Conservation (phyloP, 148 eudicot genomes). For the Chenopodium formosanum region DNA sequence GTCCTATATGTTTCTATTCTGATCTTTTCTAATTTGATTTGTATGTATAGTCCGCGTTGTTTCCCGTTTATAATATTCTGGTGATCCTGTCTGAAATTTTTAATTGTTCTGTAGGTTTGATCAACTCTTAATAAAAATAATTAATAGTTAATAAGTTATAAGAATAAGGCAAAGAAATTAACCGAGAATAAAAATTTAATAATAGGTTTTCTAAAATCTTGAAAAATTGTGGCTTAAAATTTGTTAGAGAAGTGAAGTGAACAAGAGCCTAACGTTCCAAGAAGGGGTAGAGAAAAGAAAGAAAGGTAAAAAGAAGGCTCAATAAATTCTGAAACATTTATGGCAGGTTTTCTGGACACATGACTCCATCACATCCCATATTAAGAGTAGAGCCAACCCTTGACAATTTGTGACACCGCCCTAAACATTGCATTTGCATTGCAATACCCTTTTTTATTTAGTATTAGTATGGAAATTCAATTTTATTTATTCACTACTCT, state of each 20-base stretch:
- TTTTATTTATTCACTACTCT: too few species aligned
- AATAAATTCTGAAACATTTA: slow-evolving; percentile 24
- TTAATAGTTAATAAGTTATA: too few species aligned
- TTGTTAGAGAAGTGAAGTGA: slow-evolving; percentile 5
- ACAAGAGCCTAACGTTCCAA: slow-evolving; percentile 7
- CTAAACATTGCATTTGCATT: slow-evolving; percentile 8
- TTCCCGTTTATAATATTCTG: too few species aligned
- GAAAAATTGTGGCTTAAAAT: slow-evolving; percentile 6
- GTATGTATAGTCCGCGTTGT: too few species aligned
- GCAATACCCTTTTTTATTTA: neutral
- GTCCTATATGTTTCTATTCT: too few species aligned
- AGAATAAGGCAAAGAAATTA: too few species aligned
- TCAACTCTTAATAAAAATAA: too few species aligned
- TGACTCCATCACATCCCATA: slow-evolving; percentile 10
- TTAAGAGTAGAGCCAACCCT: slow-evolving; percentile 23
- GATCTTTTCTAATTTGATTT: too few species aligned
- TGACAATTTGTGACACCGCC: slow-evolving; percentile 14
- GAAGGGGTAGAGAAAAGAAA: neutral
- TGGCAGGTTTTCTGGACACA: slow-evolving; percentile 30
- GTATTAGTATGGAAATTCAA: neutral
- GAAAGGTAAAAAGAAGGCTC: slow-evolving; percentile 11
- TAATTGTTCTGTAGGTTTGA: too few species aligned
- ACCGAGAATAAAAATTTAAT: too few species aligned
- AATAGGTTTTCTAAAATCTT: neutral
- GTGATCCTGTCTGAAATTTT: too few species aligned